Evolutionary conservation across 306 rosid species (phyloP).

Genomic region (Betula pendula): DNA sequence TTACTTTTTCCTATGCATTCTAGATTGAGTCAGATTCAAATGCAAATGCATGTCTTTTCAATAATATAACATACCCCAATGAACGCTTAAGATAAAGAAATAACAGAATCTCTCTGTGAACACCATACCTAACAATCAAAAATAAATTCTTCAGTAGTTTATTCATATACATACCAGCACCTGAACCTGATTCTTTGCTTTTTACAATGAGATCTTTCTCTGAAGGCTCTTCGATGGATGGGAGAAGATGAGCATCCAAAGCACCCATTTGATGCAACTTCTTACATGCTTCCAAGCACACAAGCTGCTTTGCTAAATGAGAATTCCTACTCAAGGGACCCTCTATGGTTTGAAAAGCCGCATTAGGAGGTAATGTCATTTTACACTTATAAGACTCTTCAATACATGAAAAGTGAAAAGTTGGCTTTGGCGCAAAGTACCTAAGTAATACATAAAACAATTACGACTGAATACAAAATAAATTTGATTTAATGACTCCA

Average conservation of each 20-base stretch:
- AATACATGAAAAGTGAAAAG: conserved; percentile 37
- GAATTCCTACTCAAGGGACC: conserved; percentile 62
- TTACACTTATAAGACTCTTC: conserved; percentile 58
- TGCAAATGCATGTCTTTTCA: background rate
- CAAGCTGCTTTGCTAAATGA: conserved; percentile 70
- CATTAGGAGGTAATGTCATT: conserved; percentile 70
- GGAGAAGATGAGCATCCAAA: conserved; percentile 80
- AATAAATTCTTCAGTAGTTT: conserved; percentile 12
- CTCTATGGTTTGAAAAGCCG: conserved; percentile 63
- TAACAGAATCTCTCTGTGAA: conserved; percentile 13
- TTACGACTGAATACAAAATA: conserved; percentile 15
- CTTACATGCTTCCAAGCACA: conserved; percentile 91
- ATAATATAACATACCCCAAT: background rate
- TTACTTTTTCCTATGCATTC: background rate
- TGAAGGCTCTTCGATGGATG: conserved; percentile 44
- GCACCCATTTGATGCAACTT: conserved; percentile 81
- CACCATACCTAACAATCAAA: conserved; percentile 4
- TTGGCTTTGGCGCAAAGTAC: conserved; percentile 60
- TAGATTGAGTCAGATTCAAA: background rate
- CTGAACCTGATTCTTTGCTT: conserved; percentile 50
- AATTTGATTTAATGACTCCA: conserved; percentile 2
- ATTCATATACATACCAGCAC: conserved; percentile 55
- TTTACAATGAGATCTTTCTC: conserved; percentile 33
- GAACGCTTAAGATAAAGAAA: conserved; percentile 14
- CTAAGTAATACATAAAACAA: conserved; percentile 41